Evolutionary conservation across 1,284 basidiomycete species (phyloP).

Genomic region (Mixia osmundae): DNA sequence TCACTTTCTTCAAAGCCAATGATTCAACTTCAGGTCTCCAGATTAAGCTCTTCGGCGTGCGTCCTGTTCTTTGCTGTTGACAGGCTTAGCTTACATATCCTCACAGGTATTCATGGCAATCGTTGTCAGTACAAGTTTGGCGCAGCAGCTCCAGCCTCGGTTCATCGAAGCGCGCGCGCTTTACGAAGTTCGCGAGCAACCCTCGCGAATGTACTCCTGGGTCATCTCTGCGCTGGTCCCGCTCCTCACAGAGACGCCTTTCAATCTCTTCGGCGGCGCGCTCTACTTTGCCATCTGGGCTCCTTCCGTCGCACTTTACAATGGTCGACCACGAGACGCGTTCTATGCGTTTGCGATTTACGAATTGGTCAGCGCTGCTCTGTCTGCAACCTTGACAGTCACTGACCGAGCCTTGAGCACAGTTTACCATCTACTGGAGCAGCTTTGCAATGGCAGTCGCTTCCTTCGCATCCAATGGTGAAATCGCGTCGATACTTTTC

Average conservation of each 20-base stretch:
- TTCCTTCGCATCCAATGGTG: conserved; percentile 37
- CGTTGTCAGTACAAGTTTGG: conserved; percentile 1
- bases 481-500: conserved; percentile 25
- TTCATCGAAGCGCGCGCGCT: conserved; percentile 30
- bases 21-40: conserved; percentile 45
- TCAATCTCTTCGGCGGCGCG: conserved; percentile 36
- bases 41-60: conserved; percentile 33
- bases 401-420: background rate
- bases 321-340: background rate
- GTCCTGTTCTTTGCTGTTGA: background rate
- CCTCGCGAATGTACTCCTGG: conserved; percentile 63
- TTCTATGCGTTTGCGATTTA: background rate
- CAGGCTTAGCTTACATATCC: no score
- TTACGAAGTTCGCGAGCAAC: conserved; percentile 47
- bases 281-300: conserved; percentile 44
- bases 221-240: conserved; percentile 31
- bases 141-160: conserved; percentile 21
- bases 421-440: conserved; percentile 32
- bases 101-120: conserved; percentile 29
- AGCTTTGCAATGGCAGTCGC: conserved; percentile 39
- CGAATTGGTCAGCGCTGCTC: background rate
- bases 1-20: conserved; percentile 39
- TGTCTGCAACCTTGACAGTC: background rate
- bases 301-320: conserved; percentile 42
- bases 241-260: conserved; percentile 27